Evolutionary conservation across 768 basidiomycete genomes (phyloP).

Genomic region (Boletus rex-veris): DNA sequence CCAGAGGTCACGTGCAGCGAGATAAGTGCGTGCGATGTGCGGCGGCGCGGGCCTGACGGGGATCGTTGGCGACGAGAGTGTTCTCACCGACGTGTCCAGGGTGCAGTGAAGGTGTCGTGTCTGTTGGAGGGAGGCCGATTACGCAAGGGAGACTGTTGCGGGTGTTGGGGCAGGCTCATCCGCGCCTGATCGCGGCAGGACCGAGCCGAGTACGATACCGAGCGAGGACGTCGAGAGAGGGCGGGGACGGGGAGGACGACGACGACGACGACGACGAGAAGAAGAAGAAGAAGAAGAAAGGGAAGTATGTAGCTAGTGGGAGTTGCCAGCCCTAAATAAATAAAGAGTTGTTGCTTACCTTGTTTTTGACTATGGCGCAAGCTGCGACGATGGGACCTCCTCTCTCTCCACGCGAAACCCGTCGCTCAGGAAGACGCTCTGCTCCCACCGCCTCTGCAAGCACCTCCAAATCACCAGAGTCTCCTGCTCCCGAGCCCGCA

Average conservation of each 20-base stretch:
- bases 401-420: conserved; percentile 70
- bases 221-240: neutral
- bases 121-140: conserved; percentile 2
- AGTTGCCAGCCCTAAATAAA: conserved; percentile 38
- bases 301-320: conserved; percentile 7
- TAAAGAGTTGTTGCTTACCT: conserved; percentile 13
- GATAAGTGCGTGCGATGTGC: conserved; percentile 21
- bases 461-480: conserved; percentile 73
- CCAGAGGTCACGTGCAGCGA: conserved; percentile 23
- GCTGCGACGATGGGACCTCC: conserved; percentile 73
- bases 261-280: neutral
- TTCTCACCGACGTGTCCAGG: conserved; percentile 4
- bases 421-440: conserved; percentile 74
- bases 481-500: conserved; percentile 47
- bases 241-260: neutral
- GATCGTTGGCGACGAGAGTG: conserved; percentile 13
- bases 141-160: neutral
- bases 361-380: conserved; percentile 50
- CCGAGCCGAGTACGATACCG: neutral
- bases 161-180: neutral
- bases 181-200: conserved; percentile 20
- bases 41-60: neutral
- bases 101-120: neutral
- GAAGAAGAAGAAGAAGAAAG: neutral
- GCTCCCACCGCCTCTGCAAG: conserved; percentile 63